Conservation (phyloP, 2,329 filamentous ascomycete genomes). For the Colletotrichum sp. region DNA sequence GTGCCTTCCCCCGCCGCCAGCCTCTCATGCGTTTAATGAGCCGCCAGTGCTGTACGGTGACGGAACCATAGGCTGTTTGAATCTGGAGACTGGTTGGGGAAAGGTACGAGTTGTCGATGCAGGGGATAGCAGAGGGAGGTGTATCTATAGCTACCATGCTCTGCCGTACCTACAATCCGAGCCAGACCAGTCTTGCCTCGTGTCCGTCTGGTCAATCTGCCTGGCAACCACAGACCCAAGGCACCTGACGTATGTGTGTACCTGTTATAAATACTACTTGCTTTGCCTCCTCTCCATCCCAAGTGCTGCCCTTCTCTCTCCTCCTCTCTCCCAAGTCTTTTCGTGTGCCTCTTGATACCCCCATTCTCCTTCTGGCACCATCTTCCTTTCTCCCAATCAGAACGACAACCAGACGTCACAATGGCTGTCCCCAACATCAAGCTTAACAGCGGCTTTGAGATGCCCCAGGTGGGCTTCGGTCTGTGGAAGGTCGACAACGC, state of each 20-base stretch:
- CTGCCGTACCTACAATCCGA: not conserved
- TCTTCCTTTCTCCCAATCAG: not conserved
- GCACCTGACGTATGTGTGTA: not conserved
- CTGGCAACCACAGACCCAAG: not conserved
- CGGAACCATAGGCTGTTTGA: slow-evolving; percentile 8
- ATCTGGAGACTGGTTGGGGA: not conserved
- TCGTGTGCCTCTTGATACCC: slow-evolving; percentile 1
- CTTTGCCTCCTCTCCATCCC: not conserved
- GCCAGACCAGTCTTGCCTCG: not conserved
- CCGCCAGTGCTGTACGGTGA: slow-evolving; percentile 12
- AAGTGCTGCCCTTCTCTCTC: not conserved
- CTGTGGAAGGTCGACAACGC: slow-evolving; percentile 85
- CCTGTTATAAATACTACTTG: slow-evolving; percentile 12
- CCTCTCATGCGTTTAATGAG: not conserved
- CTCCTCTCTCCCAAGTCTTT: not conserved
- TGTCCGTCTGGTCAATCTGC: not conserved
- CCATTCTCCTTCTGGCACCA: not conserved
- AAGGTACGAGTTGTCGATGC: not conserved
- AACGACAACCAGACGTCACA: not conserved
- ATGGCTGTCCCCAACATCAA: slow-evolving; percentile 56
- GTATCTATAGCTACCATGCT: not conserved
- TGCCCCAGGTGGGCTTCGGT: slow-evolving; percentile 79
- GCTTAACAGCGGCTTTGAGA: slow-evolving; percentile 69
- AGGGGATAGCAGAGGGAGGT: not conserved
- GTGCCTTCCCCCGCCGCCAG: slow-evolving; percentile 6